These are phyloP conservation scores for Aspergillus candidus DNA, from an alignment of 2,329 filamentous ascomycete genomes.

Conservation along the genomic window DNA sequence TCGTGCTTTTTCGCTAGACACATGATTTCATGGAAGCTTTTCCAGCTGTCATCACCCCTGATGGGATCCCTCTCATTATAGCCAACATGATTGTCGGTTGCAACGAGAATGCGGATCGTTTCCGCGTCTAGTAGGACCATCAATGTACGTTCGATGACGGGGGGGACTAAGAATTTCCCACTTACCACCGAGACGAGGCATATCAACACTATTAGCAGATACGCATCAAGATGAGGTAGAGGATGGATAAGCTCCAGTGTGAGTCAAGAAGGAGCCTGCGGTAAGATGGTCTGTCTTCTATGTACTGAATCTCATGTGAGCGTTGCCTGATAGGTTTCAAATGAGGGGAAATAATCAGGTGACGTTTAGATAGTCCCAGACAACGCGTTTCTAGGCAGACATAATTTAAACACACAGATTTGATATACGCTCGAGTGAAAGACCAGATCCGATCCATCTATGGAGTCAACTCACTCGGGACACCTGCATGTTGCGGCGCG, in stretches of 20 bases:
- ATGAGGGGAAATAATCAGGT: no score
- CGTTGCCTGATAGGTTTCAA: background rate
- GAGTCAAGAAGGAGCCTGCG: background rate
- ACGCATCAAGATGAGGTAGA: background rate
- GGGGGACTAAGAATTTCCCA: background rate
- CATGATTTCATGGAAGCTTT: constrained; percentile 93
- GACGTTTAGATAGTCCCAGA: no score
- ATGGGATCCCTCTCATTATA: constrained; percentile 90
- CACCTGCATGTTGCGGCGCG: constrained; percentile 1
- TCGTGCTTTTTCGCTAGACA: constrained; percentile 77
- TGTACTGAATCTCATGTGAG: no score
- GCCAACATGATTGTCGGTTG: constrained; percentile 96
- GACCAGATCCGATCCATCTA: background rate
- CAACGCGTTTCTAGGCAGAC: no score
- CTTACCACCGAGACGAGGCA: constrained; percentile 26
- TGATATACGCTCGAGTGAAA: background rate
- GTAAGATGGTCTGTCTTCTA: no score
- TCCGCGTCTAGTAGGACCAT: constrained; percentile 51
- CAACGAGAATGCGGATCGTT: constrained; percentile 87
- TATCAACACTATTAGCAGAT: constrained; percentile 6
- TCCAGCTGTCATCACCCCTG: constrained; percentile 96
- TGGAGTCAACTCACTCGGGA: background rate
- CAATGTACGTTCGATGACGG: background rate
- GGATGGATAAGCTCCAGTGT: background rate
- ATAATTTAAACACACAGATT: no score